Conservation (phyloP, 192 early-diverging fungal species). For the Backusella tarrabulga region DNA sequence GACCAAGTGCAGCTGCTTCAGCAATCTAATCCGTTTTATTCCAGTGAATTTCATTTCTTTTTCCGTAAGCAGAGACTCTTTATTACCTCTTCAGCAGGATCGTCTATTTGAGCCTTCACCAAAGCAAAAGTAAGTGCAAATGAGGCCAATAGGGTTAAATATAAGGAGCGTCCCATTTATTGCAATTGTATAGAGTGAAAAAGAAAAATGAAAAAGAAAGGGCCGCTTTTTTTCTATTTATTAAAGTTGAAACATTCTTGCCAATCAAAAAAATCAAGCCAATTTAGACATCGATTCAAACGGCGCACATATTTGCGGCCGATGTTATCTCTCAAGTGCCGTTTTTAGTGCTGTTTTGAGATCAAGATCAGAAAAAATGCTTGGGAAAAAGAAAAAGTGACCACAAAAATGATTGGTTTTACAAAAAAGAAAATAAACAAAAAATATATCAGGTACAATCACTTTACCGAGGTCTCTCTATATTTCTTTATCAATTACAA, state of each 20-base stretch:
- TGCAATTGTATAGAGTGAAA: not conserved
- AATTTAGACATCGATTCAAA: not conserved
- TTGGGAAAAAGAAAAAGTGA: not conserved
- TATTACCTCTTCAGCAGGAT: conserved; percentile 20
- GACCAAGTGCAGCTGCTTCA: not conserved
- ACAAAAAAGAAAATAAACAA: too few species aligned
- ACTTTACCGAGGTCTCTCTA: too few species aligned
- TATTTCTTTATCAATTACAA: too few species aligned
- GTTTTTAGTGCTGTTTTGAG: too few species aligned
- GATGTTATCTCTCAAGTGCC: too few species aligned
- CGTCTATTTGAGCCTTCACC: conserved; percentile 11
- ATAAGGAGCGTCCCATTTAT: not conserved
- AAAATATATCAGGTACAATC: too few species aligned
- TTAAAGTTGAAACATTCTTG: not conserved
- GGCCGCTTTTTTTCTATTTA: not conserved
- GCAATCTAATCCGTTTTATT: not conserved
- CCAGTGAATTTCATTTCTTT: not conserved
- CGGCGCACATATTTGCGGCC: not conserved
- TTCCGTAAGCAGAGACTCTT: not conserved
- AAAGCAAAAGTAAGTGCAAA: not conserved
- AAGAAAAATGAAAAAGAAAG: not conserved
- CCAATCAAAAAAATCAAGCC: not conserved
- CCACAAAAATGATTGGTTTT: not conserved
- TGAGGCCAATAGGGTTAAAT: not conserved
- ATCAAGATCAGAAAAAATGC: not conserved